Percentiles rank a stretch among this genome's conserved stretches.
These are phyloP conservation scores for Saturnispora diversa DNA, from an alignment of 805 yeast species.

Conservation along the genomic window DNA sequence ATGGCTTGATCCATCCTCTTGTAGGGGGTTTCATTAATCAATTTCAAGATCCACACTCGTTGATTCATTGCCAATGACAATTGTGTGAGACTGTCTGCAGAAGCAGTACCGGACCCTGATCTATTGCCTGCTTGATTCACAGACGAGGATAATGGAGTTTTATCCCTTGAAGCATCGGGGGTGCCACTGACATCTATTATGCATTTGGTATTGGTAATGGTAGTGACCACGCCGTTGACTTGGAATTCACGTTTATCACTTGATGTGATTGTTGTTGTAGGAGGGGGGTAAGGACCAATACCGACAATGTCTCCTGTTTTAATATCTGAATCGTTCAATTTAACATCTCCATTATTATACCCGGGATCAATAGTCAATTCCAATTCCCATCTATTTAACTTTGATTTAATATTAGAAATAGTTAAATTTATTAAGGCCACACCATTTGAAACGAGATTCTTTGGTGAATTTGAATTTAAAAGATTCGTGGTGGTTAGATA, in stretches of 20 bases:
- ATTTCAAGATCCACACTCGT: conserved; percentile 58
- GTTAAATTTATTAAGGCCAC: conserved; percentile 64
- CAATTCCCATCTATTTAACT: conserved; percentile 67
- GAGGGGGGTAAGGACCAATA: conserved; percentile 39
- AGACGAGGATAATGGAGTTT: background rate
- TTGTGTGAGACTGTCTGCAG: background rate
- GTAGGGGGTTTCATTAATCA: conserved; percentile 62
- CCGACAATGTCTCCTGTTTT: conserved; percentile 64
- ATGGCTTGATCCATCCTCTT: conserved; percentile 73
- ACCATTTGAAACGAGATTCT: conserved; percentile 61
- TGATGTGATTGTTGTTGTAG: conserved; percentile 16
- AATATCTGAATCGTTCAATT: conserved; percentile 16
- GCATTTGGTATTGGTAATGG: conserved; percentile 39
- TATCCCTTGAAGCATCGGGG: background rate
- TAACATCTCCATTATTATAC: conserved; percentile 21
- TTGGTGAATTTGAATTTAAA: conserved; percentile 45
- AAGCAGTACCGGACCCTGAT: too few relatives aligned
- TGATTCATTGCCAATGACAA: background rate
- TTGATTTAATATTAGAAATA: conserved; percentile 57
- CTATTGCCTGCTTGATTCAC: conserved; percentile 6
- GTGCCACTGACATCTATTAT: conserved; percentile 43
- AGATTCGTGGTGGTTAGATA: conserved; percentile 38
- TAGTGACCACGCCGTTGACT: conserved; percentile 61
- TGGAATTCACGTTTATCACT: too few relatives aligned
- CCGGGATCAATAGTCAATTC: conserved; percentile 45